Conservation (phyloP, 1,284 basidiomycete genomes). For the Fereydounia khargensis region DNA sequence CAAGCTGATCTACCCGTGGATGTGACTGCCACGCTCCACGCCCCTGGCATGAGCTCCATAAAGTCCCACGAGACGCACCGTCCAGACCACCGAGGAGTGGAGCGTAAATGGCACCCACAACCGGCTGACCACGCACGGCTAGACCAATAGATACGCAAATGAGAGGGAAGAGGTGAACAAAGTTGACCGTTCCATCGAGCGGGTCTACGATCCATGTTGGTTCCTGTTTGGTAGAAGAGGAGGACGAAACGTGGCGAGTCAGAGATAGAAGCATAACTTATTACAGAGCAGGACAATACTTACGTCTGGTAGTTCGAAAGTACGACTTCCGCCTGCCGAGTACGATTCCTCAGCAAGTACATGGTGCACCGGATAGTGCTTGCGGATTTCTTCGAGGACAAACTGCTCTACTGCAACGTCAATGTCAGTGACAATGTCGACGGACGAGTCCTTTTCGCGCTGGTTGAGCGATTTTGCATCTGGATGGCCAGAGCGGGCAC, state of each 20-base stretch:
- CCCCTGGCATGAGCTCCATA: conserved; percentile 41
- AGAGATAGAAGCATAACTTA: too few species aligned
- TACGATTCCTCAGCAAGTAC: conserved; percentile 12
- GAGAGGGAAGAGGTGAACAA: conserved; percentile 1
- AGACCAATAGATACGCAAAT: conserved; percentile 11
- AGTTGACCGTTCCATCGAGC: conserved; percentile 36
- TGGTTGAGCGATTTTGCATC: background rate
- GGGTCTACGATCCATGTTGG: conserved; percentile 53
- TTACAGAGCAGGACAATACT: too few species aligned
- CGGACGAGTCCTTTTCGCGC: conserved; percentile 3
- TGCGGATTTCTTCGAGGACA: conserved; percentile 2
- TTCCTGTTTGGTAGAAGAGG: conserved; percentile 7
- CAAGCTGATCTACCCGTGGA: conserved; percentile 25
- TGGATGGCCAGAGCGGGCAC: background rate
- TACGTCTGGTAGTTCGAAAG: conserved; percentile 1
- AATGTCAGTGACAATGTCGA: conserved; percentile 11
- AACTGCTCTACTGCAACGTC: conserved; percentile 6
- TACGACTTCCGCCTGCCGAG: background rate
- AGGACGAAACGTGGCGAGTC: background rate
- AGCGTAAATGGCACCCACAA: conserved; percentile 50
- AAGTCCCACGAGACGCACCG: conserved; percentile 31
- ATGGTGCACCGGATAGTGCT: background rate
- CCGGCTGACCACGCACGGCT: conserved; percentile 26
- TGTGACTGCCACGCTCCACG: conserved; percentile 31
- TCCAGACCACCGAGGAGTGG: conserved; percentile 40